Evolutionary conservation across 2,329 filamentous ascomycete genomes (phyloP).

Genomic region (Diaporthe destruens): DNA sequence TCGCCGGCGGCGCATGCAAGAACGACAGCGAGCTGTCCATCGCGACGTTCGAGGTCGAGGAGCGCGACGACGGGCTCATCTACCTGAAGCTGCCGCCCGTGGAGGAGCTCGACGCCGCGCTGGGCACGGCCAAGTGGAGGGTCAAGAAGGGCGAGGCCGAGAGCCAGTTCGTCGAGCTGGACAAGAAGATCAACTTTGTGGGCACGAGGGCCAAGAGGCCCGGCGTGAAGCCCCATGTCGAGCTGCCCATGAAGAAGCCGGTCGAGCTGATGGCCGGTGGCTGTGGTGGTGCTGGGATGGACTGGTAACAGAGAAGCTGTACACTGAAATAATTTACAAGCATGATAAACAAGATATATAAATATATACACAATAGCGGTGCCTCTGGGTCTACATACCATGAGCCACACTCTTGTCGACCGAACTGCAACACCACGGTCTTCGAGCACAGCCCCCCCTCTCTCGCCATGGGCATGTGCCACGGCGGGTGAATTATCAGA

Average conservation of each 20-base stretch:
- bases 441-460: not conserved
- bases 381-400: not conserved
- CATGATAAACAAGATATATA: not conserved
- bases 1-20: conserved; percentile 78
- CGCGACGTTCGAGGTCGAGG: conserved; percentile 84
- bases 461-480: not conserved
- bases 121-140: conserved; percentile 84
- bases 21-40: conserved; percentile 83
- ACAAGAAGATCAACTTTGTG: conserved; percentile 59
- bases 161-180: conserved; percentile 59
- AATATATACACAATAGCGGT: not conserved
- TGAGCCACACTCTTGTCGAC: not conserved
- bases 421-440: not conserved
- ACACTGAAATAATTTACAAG: not conserved
- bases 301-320: conserved; percentile 56
- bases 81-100: conserved; percentile 85
- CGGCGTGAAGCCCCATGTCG: conserved; percentile 52
- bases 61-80: conserved; percentile 78
- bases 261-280: conserved; percentile 55
- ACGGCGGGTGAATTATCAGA: not conserved
- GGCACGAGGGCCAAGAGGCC: conserved; percentile 59
- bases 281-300: conserved; percentile 60
- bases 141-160: conserved; percentile 77
- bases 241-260: conserved; percentile 53
- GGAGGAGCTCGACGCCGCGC: conserved; percentile 81